phyloP scores from a whole-genome alignment of 192 early-diverging fungal genomes.

The Backusella parvicylindrica region DNA sequence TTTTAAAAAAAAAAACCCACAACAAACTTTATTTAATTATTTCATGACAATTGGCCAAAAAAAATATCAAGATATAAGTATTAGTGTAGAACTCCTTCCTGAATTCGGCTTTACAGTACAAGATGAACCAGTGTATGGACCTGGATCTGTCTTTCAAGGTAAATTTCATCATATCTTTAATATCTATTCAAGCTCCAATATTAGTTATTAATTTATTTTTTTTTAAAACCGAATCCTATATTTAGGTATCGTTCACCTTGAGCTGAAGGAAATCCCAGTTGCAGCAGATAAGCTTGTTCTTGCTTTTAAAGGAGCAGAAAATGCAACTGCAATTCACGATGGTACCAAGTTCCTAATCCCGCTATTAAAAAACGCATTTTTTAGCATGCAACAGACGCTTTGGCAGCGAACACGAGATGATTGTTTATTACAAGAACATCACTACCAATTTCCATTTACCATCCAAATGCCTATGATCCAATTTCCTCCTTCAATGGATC shows the following conservation, averaged over 20 bases:
- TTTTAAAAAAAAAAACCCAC: background rate
- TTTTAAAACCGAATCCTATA: background rate
- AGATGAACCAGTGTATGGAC: slow-evolving; percentile 23
- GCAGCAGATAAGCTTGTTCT: slow-evolving; percentile 10
- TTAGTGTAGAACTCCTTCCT: slow-evolving; percentile 13
- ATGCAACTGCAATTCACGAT: background rate
- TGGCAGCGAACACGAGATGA: slow-evolving; percentile 10
- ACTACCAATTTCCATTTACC: slow-evolving; percentile 23
- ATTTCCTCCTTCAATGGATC: slow-evolving; percentile 22
- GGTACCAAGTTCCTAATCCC: background rate
- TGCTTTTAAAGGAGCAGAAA: slow-evolving; percentile 4
- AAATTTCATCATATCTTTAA: background rate
- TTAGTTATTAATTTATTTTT: background rate
- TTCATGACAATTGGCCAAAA: slow-evolving; percentile 12
- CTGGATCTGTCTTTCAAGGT: slow-evolving; percentile 31
- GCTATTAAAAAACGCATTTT: slow-evolving; percentile 6
- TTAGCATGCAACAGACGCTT: slow-evolving; percentile 13
- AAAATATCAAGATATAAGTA: background rate
- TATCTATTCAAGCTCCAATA: background rate
- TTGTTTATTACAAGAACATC: background rate
- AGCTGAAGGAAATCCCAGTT: background rate
- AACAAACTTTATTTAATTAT: background rate
- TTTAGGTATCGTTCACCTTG: slow-evolving; percentile 12
- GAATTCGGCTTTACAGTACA: slow-evolving; percentile 15
- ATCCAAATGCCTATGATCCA: slow-evolving; percentile 27